Evolutionary conservation across 2,329 filamentous ascomycete species (phyloP), one percentile per base, ranked within the genome.

Genomic region (Xylariaceae sp.): DNA sequence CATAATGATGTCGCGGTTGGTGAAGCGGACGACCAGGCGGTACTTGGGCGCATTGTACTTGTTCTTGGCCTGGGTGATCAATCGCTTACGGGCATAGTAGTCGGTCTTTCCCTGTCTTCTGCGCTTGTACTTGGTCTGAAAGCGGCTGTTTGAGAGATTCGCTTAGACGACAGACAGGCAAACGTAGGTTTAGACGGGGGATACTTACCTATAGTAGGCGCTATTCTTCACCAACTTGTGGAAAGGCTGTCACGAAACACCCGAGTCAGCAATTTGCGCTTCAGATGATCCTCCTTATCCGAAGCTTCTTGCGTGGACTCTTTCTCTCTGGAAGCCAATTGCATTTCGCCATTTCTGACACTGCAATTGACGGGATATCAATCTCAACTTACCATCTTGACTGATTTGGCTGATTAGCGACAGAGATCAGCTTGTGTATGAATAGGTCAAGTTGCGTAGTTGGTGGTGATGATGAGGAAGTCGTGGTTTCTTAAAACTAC

Each of bases 31-130:
- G 67, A 99, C 94, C 74, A 99, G 89, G 75, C 94, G 91, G 89
- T 99, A 97, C 87, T 99, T 99, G 81, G 94, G 94, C 64, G 94
- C 89, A 82, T 96, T 96, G 89, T 97, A 99, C 89, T 99, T 99
- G 91, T 99, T 99, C 91, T 97, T 99, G 82, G 94, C 94, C 86
- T 99, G 94, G 83, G 91, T 92, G 85, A 97, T 94, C 79, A 99
- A 86, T 75, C 94, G 89, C 91, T 97, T 97, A 79, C 94, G 93
- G 76, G 94, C 94, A 80, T 97, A 97, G 91, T 99, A 99, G 79
- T 99, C 94, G 83, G 94, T 99, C 90, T 99, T 99, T 77, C 94
- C 94, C 73, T 88, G 75, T 69, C 91, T 87, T 80, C 94, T 88
- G 77, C 94, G 92, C 85, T 92, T 94, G 90, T 97, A 99, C 89